Conservation (phyloP, 306 rosid species). For the Canavalia ensiformis region DNA sequence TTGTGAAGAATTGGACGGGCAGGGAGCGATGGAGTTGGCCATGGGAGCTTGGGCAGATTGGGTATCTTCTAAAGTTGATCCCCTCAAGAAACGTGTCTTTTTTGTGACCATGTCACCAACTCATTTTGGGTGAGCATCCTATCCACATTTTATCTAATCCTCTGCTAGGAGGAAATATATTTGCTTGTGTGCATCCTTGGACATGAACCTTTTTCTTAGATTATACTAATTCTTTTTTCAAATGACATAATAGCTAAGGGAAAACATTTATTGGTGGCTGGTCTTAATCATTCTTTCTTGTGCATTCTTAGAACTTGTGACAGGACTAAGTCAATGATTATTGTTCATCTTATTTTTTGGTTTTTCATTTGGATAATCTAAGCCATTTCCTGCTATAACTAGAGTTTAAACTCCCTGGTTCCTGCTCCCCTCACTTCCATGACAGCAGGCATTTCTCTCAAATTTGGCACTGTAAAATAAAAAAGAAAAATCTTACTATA, state of each 20-base stretch:
- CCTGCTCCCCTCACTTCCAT: neutral
- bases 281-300: constrained; percentile 20
- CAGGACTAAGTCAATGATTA: constrained; percentile 12
- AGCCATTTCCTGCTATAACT: neutral
- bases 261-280: neutral
- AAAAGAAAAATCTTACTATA: neutral
- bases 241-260: neutral
- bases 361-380: constrained; percentile 18
- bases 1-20: constrained; percentile 85
- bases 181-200: constrained; percentile 27
- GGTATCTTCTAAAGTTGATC: constrained; percentile 79
- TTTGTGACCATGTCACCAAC: constrained; percentile 97
- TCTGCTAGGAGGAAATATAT: constrained; percentile 7
- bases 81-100: constrained; percentile 72
- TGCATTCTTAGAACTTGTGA: constrained; percentile 16
- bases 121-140: constrained; percentile 80
- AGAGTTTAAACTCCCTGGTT: neutral
- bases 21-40: constrained; percentile 89
- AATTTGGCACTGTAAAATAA: neutral
- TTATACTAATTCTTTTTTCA: constrained; percentile 25
- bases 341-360: neutral
- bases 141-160: constrained; percentile 14
- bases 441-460: neutral
- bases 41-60: constrained; percentile 98
- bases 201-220: constrained; percentile 29